Percentiles rank a stretch among this genome's conserved stretches.
Evolutionary conservation across 768 basidiomycete species (phyloP).

Genomic region (Coprinellus aureogranulatus): DNA sequence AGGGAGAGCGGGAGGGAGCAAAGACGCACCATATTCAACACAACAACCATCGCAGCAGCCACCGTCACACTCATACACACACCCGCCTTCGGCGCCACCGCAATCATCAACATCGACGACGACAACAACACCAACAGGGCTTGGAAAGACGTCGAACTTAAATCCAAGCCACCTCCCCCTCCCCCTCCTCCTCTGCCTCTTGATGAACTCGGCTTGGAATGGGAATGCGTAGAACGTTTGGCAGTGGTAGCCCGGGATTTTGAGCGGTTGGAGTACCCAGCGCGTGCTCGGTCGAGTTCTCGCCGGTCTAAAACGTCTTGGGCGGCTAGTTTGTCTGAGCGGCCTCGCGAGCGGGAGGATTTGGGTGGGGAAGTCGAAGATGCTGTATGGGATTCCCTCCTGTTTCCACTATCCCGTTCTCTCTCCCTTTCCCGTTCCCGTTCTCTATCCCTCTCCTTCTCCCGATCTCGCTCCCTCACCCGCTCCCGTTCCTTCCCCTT

Average conservation of each 20-base stretch:
- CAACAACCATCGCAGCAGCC: neutral
- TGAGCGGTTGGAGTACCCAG: too few species aligned
- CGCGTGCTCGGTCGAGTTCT: too few species aligned
- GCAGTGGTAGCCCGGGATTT: too few species aligned
- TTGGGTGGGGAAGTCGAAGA: too few species aligned
- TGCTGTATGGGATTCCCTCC: too few species aligned
- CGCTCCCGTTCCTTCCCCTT: neutral
- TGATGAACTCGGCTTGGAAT: neutral
- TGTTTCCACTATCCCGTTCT: too few species aligned
- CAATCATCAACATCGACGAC: conserved; percentile 5
- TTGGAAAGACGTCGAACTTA: conserved; percentile 6
- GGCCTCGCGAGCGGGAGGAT: too few species aligned
- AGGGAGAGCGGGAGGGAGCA: neutral
- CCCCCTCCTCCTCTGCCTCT: neutral
- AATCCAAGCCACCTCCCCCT: neutral
- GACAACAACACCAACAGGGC: conserved; percentile 3
- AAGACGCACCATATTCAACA: neutral
- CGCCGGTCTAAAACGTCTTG: too few species aligned
- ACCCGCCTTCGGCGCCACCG: neutral
- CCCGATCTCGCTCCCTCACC: neutral
- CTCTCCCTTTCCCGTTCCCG: too few species aligned
- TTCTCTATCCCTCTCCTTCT: neutral
- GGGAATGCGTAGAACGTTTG: too few species aligned
- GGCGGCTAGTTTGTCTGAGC: too few species aligned
- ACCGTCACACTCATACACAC: neutral